Evolutionary conservation across 2,329 filamentous ascomycete species (phyloP).

Genomic region (Escovopsis sp.): DNA sequence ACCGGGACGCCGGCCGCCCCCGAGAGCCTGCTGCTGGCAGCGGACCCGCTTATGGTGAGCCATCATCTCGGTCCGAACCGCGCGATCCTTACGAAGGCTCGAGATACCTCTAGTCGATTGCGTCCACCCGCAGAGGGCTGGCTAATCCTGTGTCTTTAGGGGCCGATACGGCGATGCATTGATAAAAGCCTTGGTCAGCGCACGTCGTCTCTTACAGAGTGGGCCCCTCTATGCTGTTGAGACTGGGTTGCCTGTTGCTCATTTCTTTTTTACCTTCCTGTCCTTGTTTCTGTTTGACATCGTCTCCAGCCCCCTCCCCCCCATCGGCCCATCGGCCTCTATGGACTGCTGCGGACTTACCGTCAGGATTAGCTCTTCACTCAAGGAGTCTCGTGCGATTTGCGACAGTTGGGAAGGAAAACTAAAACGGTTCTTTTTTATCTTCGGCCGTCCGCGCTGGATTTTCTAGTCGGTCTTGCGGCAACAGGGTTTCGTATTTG

Average conservation of each 20-base stretch:
- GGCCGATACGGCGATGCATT: slow-evolving; percentile 16
- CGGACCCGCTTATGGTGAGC: slow-evolving; percentile 26
- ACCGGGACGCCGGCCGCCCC: slow-evolving; percentile 25
- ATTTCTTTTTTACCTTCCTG: slow-evolving; percentile 11
- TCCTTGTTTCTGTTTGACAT: slow-evolving; percentile 9
- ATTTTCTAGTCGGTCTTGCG: slow-evolving; percentile 22
- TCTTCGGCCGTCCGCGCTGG: slow-evolving; percentile 20
- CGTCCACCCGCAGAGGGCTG: no score
- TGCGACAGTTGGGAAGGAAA: slow-evolving; percentile 23
- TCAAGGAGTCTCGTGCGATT: slow-evolving; percentile 22
- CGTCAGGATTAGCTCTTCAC: slow-evolving; percentile 17
- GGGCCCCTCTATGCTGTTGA: slow-evolving; percentile 8
- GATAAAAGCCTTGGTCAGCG: slow-evolving; percentile 5
- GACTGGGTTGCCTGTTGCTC: slow-evolving; percentile 15
- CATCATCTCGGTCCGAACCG: slow-evolving; percentile 26
- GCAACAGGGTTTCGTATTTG: slow-evolving; percentile 21
- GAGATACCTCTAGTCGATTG: slow-evolving; percentile 7
- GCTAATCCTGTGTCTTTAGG: slow-evolving; percentile 17
- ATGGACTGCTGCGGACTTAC: slow-evolving; percentile 15
- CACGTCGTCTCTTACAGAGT: slow-evolving; percentile 2
- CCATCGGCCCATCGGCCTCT: slow-evolving; percentile 14
- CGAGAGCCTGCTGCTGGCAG: slow-evolving; percentile 22
- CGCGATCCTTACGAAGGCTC: slow-evolving; percentile 31
- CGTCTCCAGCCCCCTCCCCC: slow-evolving; percentile 12
- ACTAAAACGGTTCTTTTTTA: slow-evolving; percentile 15